Evolutionary conservation across 2,329 filamentous ascomycete genomes (phyloP).

Genomic region (Cylindrodendrum hubeiense): DNA sequence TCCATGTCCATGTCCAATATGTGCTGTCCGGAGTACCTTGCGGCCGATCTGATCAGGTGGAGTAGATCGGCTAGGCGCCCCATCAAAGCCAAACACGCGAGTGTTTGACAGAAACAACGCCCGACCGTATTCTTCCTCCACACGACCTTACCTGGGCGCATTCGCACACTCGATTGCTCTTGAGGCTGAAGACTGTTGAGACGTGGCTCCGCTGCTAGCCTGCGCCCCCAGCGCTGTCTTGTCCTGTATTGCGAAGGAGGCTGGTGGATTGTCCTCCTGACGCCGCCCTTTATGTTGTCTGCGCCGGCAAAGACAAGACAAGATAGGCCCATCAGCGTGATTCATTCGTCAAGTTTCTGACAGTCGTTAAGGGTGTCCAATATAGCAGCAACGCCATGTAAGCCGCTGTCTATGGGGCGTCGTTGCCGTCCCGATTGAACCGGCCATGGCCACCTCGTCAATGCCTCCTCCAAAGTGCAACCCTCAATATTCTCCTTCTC

Average conservation of each 20-base stretch:
- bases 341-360: background rate
- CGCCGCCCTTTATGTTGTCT: background rate
- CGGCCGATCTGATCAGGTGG: constrained; percentile 11
- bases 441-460: background rate
- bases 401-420: background rate
- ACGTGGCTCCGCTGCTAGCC: background rate
- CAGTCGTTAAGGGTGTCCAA: background rate
- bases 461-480: background rate
- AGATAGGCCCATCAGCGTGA: background rate
- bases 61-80: constrained; percentile 12
- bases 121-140: background rate
- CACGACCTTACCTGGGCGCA: background rate
- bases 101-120: constrained; percentile 23
- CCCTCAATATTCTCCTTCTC: background rate
- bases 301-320: background rate
- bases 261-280: background rate
- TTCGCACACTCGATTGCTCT: background rate
- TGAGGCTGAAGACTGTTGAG: constrained; percentile 2
- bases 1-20: background rate
- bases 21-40: constrained; percentile 5
- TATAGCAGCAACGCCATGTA: background rate
- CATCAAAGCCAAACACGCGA: constrained; percentile 19
- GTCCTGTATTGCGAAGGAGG: background rate
- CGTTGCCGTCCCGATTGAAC: background rate
- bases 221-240: background rate